A percentile compares a stretch with the other conserved stretches of the same genome.
Conservation (phyloP, 2,329 filamentous ascomycete species). For the Pseudopyricularia javanii region DNA sequence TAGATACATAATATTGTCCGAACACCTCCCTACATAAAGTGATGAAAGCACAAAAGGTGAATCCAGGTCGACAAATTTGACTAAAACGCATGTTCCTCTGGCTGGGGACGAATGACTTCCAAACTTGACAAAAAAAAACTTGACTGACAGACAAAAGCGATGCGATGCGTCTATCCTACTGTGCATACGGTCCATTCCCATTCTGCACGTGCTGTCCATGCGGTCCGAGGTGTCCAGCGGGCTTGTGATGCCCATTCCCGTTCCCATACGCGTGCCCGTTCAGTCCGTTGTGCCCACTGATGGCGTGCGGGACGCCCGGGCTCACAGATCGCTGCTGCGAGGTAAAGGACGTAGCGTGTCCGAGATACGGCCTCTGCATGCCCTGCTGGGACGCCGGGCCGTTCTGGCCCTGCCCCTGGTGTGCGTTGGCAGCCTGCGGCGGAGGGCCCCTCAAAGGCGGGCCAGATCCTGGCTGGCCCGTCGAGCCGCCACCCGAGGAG, state of each 20-base stretch:
- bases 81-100: no score
- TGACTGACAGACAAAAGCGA: no score
- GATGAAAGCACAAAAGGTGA: no score
- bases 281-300: not conserved
- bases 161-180: not conserved
- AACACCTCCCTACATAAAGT: no score
- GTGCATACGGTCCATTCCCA: not conserved
- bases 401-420: not conserved
- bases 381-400: not conserved
- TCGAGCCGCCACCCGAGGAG: not conserved
- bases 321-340: not conserved
- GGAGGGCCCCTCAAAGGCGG: not conserved
- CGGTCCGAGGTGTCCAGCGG: no score
- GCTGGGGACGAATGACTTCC: no score
- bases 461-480: not conserved
- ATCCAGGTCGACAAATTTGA: no score
- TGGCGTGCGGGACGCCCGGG: not conserved
- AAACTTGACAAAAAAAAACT: no score
- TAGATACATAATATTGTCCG: no score
- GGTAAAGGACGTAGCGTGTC: not conserved
- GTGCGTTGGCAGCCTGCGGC: not conserved
- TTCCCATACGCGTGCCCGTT: not conserved
- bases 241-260: no score
- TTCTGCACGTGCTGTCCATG: not conserved
- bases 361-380: not conserved